Evolutionary conservation across 176 grass and related monocot genomes (phyloP), one percentile per base, ranked within the genome.

Genomic region (Neostapfia colusana): DNA sequence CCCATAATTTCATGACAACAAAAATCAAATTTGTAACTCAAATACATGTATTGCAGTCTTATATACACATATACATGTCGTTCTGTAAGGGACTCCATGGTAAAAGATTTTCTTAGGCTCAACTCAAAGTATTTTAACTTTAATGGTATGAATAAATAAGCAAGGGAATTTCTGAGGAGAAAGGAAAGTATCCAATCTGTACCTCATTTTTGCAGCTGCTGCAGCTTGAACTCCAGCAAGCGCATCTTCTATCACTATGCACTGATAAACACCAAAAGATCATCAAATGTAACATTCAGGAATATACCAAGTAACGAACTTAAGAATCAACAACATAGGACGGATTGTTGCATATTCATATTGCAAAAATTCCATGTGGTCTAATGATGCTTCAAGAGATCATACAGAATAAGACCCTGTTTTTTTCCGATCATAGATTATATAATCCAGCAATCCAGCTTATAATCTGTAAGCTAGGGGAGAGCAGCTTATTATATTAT

Each of bases 171-270:
- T 44, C 6, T 38, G 11, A 62, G 70, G 8, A 84, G 3, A 37
- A 63, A 26, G 44, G 18, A 58, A 81, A 42, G 11, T n/a, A 77
- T 70, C 24, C 18, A 79, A 76, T 73, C 6, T 27, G 45, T 12
- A 98, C 95, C 95, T 91, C 83, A 98, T 98, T 78, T 90, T 65
- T 0, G 95, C 95, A 90, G 95, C 87, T 82, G 86, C 87, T 71
- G 95, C 91, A 90, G 95, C 95, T 88, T 98, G 84, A 81, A 94
- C 91, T 80, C 95, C 95, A 80, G 91, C 95, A 77, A 98, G 95
- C 45, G 95, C 95, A 80, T 94, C 91, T 98, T 98, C 95, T 84
- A 98, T 95, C 41, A 90, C 95, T 84, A 98, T 78, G 69, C 89
- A 98, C 95, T 98, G 77, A 73, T 63, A 55, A 46, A 79, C 68